These are phyloP conservation scores for Vitis riparia DNA, from an alignment of 164 flowering plant species.

Conservation along the genomic window DNA sequence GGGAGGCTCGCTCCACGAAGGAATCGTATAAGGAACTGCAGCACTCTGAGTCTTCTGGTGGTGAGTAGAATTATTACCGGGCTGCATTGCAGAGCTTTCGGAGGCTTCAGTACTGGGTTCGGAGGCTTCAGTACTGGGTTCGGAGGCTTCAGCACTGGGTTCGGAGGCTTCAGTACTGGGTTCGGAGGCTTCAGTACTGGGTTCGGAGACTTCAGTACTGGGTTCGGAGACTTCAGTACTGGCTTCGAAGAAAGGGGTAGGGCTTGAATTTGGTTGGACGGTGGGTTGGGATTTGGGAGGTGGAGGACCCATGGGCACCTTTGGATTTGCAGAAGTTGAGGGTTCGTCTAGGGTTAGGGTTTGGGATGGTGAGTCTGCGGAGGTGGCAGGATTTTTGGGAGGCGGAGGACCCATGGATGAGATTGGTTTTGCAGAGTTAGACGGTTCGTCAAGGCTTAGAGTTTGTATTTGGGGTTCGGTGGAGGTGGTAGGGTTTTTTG, in stretches of 20 bases:
- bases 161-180: background rate
- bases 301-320: slow-evolving; percentile 2
- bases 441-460: slow-evolving; percentile 2
- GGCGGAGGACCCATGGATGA: slow-evolving; percentile 43
- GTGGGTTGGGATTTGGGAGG: slow-evolving; percentile 4
- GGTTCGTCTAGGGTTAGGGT: slow-evolving; percentile 12
- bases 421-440: slow-evolving; percentile 14
- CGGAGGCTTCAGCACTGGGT: background rate
- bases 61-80: slow-evolving; percentile 5
- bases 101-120: background rate
- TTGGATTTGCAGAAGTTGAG: background rate
- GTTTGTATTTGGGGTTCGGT: slow-evolving; percentile 16
- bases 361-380: background rate
- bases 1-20: slow-evolving; percentile 85
- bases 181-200: background rate
- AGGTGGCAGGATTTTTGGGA: slow-evolving; percentile 8
- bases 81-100: slow-evolving; percentile 2
- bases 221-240: background rate
- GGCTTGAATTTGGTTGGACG: slow-evolving; percentile 1
- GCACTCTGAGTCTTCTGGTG: slow-evolving; percentile 5
- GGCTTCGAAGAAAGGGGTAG: background rate
- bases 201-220: background rate
- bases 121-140: background rate
- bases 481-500: slow-evolving; percentile 26
- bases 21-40: slow-evolving; percentile 73